Conservation (phyloP, 2,329 filamentous ascomycete species). For the Sphaerulina populicola region DNA sequence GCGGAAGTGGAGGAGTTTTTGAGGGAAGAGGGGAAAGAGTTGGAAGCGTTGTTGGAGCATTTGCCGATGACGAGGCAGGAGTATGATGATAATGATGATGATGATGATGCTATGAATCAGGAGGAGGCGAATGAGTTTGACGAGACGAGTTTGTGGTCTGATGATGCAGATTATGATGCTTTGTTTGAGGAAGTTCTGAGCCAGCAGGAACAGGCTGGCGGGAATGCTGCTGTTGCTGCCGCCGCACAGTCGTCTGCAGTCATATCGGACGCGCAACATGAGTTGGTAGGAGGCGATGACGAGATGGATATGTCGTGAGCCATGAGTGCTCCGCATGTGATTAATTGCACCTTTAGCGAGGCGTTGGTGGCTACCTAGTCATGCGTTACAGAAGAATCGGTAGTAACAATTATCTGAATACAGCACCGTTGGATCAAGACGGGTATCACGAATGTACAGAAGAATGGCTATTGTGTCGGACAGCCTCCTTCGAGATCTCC, state of each 20-base stretch:
- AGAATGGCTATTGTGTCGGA: constrained; percentile 47
- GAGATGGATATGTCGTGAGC: constrained; percentile 29
- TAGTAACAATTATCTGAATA: not conserved
- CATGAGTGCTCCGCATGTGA: not conserved
- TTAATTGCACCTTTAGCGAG: constrained; percentile 21
- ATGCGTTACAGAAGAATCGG: not conserved
- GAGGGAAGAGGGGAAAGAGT: constrained; percentile 38
- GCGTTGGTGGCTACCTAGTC: constrained; percentile 18
- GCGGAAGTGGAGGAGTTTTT: constrained; percentile 36
- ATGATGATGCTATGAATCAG: constrained; percentile 11
- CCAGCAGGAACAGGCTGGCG: constrained; percentile 31
- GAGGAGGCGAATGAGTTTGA: constrained; percentile 18
- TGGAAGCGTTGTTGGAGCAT: constrained; percentile 40
- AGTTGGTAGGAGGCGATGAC: constrained; percentile 29
- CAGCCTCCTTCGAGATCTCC: constrained; percentile 52
- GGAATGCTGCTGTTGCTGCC: not conserved
- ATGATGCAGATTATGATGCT: constrained; percentile 54
- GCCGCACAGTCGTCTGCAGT: not conserved
- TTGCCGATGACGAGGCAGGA: constrained; percentile 30
- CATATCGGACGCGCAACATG: constrained; percentile 14
- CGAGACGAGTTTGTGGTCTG: constrained; percentile 40
- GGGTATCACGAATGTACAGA: constrained; percentile 27
- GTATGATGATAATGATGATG: no score
- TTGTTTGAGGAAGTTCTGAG: constrained; percentile 56
- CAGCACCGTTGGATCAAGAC: not conserved